Percentiles rank a stretch among this genome's conserved stretches.
Evolutionary conservation across 192 early-diverging fungal species (phyloP).

Genomic region (Coemansia asiatica): DNA sequence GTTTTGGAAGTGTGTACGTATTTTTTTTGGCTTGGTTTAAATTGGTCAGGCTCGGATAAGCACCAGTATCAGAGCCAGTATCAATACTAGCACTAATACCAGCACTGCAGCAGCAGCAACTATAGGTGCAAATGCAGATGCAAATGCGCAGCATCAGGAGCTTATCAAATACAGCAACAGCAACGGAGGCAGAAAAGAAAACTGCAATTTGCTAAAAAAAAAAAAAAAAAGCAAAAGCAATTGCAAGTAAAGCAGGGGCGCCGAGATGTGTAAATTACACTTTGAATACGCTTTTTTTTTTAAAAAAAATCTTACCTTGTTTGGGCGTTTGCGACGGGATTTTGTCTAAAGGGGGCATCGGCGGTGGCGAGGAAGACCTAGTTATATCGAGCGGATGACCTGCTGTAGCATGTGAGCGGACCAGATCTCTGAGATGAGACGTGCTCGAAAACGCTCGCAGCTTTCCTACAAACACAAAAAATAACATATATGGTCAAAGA

Average conservation of each 20-base stretch:
- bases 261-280: no score
- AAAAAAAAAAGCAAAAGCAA: neutral
- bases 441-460: conserved; percentile 55
- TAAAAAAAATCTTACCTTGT: conserved; percentile 19
- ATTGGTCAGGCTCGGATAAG: neutral
- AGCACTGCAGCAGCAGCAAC: no score
- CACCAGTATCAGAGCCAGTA: neutral
- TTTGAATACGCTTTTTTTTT: neutral
- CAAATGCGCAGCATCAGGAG: neutral
- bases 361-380: conserved; percentile 34
- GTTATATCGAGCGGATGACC: conserved; percentile 20
- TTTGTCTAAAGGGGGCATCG: conserved; percentile 33
- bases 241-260: no score
- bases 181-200: no score
- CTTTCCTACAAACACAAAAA: conserved; percentile 35
- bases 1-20: neutral
- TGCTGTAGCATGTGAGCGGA: conserved; percentile 27
- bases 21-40: neutral
- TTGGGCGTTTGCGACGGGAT: conserved; percentile 25
- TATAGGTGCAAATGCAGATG: neutral
- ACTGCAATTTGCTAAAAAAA: no score
- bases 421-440: conserved; percentile 48
- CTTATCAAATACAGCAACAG: neutral
- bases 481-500: neutral
- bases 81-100: no score